Evolutionary conservation across 176 grass and related monocot species (phyloP), one percentile per base, ranked within the genome.

Genomic region (Pontederia crassipes): DNA sequence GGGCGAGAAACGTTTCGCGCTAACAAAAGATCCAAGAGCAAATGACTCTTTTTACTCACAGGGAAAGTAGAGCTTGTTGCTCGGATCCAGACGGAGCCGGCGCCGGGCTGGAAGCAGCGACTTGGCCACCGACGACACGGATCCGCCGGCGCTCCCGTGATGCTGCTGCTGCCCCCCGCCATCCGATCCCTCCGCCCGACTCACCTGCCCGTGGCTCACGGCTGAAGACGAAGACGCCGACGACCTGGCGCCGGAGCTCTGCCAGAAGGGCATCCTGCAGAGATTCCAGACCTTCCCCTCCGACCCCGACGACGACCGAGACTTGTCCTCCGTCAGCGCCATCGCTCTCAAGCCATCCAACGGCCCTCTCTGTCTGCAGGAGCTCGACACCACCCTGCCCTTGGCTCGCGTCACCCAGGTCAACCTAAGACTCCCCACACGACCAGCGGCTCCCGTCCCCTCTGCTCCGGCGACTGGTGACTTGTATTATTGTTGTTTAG

Each of bases 1-100:
- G 8, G 13, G 26, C 58, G 55, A 67, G 59, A 55, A 53, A 35
- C 26, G 56, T 59, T 46, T 48, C 2, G 26, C 11, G 32, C 50
- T 66, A 45, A 3, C 50, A 27, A 20, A 62, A 35, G 54, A 46
- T 27, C 11, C 4, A 48, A 46, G 57, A 10, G 14, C 3, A 49
- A 45, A 40, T 53, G 17, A 64, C 28, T 16, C 24, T 10, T 8
- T 17, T 72, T 55, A 57, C 93, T 92, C 73, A 98, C 87, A 98
- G 62, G 93, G 93, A 76, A 98, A 92, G 78, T 98, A 98, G 57
- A 98, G 85, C 77, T 98, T 98, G 57, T 54, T 81, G 40, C 81
- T 49, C 71, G 87, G 93, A 98, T 98, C 87, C 56, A 98, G 81
- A 15, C 87, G 76, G 24, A 98, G 93, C 51, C 81, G 78, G 56